Evolutionary conservation across 192 early-diverging fungal species (phyloP), one percentile per base, ranked within the genome.

Genomic region (Mortierella claussenii): DNA sequence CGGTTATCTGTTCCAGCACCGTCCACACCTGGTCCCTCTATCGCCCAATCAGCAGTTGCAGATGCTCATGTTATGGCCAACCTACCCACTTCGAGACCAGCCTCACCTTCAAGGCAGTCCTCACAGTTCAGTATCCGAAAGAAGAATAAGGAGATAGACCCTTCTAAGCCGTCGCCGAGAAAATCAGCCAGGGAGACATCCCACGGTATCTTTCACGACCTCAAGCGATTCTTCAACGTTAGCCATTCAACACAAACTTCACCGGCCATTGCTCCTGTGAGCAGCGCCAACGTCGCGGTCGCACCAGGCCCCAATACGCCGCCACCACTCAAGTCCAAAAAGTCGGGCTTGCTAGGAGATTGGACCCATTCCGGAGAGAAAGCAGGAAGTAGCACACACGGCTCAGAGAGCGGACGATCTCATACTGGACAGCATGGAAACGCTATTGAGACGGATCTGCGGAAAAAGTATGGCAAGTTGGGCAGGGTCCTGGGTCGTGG

Each of bases 401-500:
- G 36, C 46, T 61, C 48, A 9, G 45, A 62, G 9, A 33, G 7
- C 9, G 2, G 21, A 17, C 46, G 17, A 13, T 48, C 46, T 1
- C 12, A 15, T 26, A 26, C 10, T 42, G 61, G 37, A n/a, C 54
- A 37, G 5, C 62, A 67, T 21, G 55, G 69, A 47, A 67, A 68
- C 27, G 33, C 61, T 37, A 60, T 66, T 27, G 69, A 69, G 10
- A 65, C 65, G 30, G 52, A 61, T 42, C 45, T 73, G 17, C 32
- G 44, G 11, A 81, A 85, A 48, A 84, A 88, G 78, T 88, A 88
- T 79, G 89, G 89, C 24, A 82, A 86, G 44, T 68, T 84, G 60
- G 84, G 83, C 40, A 90, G 85, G 60, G 82, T 84, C 31, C 82
- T 92, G 32, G 91, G 91, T 52, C 81, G 84, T 44, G 91, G 89